phyloP scores from a whole-genome alignment of 1,139 yeast genomes.

The Lizanozyma gosingica region DNA sequence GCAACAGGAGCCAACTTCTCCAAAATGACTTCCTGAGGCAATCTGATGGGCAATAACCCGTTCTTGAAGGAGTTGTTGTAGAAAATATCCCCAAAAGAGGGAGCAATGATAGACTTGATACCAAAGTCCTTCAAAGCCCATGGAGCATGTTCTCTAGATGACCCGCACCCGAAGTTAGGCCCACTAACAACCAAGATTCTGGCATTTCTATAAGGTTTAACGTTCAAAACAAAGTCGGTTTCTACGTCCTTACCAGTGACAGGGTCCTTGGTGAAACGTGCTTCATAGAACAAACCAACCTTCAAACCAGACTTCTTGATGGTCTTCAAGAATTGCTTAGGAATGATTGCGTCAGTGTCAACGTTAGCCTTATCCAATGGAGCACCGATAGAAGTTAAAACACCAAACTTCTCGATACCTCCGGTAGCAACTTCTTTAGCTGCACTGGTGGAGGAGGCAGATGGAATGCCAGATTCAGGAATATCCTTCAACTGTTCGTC shows the following conservation, averaged over 20 bases:
- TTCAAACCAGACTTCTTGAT: constrained; percentile 93
- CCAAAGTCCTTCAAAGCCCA: constrained; percentile 99
- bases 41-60: constrained; percentile 84
- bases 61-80: constrained; percentile 95
- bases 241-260: constrained; percentile 63
- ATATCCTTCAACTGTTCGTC: constrained; percentile 51
- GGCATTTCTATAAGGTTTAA: constrained; percentile 70
- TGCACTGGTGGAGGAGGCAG: constrained; percentile 19
- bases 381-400: constrained; percentile 80
- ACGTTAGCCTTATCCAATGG: constrained; percentile 92
- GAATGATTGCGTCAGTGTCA: constrained; percentile 97
- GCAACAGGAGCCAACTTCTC: constrained; percentile 75
- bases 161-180: constrained; percentile 97
- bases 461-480: constrained; percentile 38
- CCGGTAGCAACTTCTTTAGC: constrained; percentile 17
- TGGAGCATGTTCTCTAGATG: constrained; percentile 98
- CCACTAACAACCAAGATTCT: constrained; percentile 87
- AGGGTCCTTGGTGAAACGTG: constrained; percentile 62
- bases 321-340: constrained; percentile 94
- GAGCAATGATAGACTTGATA: constrained; percentile 90
- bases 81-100: constrained; percentile 96
- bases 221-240: constrained; percentile 85
- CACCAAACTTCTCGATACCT: constrained; percentile 70
- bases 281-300: constrained; percentile 83
- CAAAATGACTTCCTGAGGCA: constrained; percentile 65